These are phyloP conservation scores for Podospora appendiculata DNA, from an alignment of 495 filamentous ascomycete genomes.

Conservation along the genomic window DNA sequence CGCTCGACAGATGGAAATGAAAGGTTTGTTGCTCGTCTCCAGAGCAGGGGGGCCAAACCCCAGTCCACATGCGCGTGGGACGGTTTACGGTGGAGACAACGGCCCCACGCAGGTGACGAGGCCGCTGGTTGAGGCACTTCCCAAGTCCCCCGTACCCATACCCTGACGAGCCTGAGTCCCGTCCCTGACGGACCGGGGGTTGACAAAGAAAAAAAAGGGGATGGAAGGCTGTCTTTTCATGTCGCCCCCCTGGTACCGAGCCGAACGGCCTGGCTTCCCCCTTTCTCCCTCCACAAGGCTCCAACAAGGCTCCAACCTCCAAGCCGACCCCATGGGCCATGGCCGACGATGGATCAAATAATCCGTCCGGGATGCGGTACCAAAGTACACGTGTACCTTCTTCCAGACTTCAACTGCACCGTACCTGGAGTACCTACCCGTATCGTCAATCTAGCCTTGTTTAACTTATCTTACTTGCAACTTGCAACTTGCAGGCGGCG, in stretches of 20 bases:
- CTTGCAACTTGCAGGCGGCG: slow-evolving; percentile 1
- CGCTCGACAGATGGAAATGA: too few relatives aligned
- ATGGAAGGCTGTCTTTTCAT: neutral
- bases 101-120: neutral
- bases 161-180: too few relatives aligned
- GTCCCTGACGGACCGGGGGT: too few relatives aligned
- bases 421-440: slow-evolving; percentile 1
- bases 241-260: neutral
- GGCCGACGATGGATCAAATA: too few relatives aligned
- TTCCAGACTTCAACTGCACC: too few relatives aligned
- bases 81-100: neutral
- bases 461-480: neutral
- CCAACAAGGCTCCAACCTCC: too few relatives aligned
- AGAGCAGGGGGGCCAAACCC: slow-evolving; percentile 2
- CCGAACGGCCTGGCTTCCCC: slow-evolving; percentile 1
- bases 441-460: slow-evolving; percentile 1
- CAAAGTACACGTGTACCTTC: too few relatives aligned
- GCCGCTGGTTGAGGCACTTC: neutral
- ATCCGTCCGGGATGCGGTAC: too few relatives aligned
- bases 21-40: too few relatives aligned
- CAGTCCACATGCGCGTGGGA: slow-evolving; percentile 12
- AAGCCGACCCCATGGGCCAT: too few relatives aligned
- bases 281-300: neutral
- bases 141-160: too few relatives aligned
- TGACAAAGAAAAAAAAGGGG: neutral